phyloP scores from a whole-genome alignment of 805 yeast species.

The Candida quercuum region DNA sequence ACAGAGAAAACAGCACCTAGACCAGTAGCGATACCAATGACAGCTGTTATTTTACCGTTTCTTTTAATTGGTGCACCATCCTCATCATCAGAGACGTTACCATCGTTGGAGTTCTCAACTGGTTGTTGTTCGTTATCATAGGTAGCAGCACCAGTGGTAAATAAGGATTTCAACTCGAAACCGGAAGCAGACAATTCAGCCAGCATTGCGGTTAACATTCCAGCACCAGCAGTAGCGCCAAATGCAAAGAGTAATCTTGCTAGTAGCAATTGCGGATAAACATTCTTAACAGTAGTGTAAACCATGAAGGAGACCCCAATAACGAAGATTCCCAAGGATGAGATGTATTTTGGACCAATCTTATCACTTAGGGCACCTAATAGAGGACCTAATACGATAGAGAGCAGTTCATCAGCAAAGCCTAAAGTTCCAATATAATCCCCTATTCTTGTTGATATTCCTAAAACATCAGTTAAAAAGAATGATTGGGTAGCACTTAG shows the following conservation, averaged over 20 bases:
- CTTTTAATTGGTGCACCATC: constrained; percentile 18
- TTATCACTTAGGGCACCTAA: constrained; percentile 61
- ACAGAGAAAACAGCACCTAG: constrained; percentile 66
- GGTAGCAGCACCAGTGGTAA: constrained; percentile 9
- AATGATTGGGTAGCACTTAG: constrained; percentile 39
- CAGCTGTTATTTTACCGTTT: constrained; percentile 54
- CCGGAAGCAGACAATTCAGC: constrained; percentile 49
- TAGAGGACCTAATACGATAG: constrained; percentile 50
- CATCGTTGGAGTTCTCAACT: constrained; percentile 5
- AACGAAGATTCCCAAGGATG: constrained; percentile 41
- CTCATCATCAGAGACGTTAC: constrained; percentile 6
- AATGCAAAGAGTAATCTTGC: constrained; percentile 53
- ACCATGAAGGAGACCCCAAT: constrained; percentile 42
- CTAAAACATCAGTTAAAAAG: constrained; percentile 33
- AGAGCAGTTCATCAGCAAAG: constrained; percentile 54
- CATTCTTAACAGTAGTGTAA: constrained; percentile 40
- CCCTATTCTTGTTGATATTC: constrained; percentile 30
- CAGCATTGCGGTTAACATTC: constrained; percentile 57
- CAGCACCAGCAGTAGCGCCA: constrained; percentile 50
- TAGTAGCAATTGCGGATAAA: constrained; percentile 46
- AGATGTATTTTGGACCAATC: constrained; percentile 53
- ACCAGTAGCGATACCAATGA: constrained; percentile 59
- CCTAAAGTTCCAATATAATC: constrained; percentile 44
- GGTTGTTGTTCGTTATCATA: constrained; percentile 6
- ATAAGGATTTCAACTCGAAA: constrained; percentile 24